phyloP scores from a whole-genome alignment of 768 basidiomycete genomes.

The Tylopilus subfusipes region DNA sequence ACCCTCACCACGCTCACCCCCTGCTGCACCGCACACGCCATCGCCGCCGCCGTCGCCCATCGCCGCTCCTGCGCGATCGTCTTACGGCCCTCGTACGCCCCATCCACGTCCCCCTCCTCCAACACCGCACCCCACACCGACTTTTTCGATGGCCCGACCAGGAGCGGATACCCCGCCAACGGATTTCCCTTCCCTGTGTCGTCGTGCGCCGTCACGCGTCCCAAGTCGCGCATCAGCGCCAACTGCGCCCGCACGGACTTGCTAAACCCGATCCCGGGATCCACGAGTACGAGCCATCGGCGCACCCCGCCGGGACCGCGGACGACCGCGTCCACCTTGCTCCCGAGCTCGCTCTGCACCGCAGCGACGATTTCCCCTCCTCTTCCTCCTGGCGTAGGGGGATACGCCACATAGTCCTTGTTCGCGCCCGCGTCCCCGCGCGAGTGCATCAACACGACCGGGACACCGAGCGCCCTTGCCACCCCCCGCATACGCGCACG shows the following conservation, averaged over 20 bases:
- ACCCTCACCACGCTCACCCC: slow-evolving; percentile 72
- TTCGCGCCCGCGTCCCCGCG: slow-evolving; percentile 76
- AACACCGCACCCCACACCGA: slow-evolving; percentile 76
- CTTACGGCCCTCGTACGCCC: slow-evolving; percentile 43
- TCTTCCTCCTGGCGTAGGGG: too few species aligned
- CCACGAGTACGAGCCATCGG: slow-evolving; percentile 85
- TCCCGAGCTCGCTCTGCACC: slow-evolving; percentile 68
- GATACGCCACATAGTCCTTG: slow-evolving; percentile 59
- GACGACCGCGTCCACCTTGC: slow-evolving; percentile 61
- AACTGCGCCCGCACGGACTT: slow-evolving; percentile 77
- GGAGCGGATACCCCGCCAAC: slow-evolving; percentile 55
- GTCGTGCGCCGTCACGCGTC: slow-evolving; percentile 47
- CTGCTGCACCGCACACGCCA: slow-evolving; percentile 72
- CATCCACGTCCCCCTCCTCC: slow-evolving; percentile 38
- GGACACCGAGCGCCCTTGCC: slow-evolving; percentile 62
- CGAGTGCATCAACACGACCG: slow-evolving; percentile 93
- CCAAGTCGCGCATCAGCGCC: slow-evolving; percentile 54
- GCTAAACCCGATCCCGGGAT: slow-evolving; percentile 95
- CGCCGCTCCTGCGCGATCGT: slow-evolving; percentile 63
- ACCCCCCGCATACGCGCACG: slow-evolving; percentile 61
- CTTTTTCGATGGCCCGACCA: slow-evolving; percentile 83
- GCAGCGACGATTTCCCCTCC: slow-evolving; percentile 57
- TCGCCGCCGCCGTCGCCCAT: slow-evolving; percentile 77
- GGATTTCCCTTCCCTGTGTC: slow-evolving; percentile 41
- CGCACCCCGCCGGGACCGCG: slow-evolving; percentile 68